Conservation (phyloP, 495 filamentous ascomycete genomes). For the Annulohypoxylon moriforme region DNA sequence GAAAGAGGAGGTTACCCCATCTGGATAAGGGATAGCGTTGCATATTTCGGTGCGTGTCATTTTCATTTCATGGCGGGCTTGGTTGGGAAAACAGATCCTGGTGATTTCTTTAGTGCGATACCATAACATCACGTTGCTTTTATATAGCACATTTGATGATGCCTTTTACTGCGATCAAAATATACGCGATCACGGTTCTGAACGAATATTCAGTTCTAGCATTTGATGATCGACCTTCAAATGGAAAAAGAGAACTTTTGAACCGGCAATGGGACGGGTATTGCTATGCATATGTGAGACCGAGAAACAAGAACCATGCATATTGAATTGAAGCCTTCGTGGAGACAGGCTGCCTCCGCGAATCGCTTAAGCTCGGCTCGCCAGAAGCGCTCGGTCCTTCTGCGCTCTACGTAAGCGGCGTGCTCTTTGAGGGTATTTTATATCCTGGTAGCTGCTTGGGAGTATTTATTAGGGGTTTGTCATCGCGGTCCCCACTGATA, state of each 20-base stretch:
- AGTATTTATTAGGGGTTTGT: background rate
- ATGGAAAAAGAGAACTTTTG: background rate
- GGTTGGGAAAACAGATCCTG: constrained; percentile 19
- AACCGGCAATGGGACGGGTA: background rate
- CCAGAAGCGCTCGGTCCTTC: background rate
- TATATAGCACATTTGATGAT: constrained; percentile 5
- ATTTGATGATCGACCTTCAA: background rate
- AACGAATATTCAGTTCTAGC: background rate
- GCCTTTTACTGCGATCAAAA: background rate
- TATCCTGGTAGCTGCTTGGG: background rate
- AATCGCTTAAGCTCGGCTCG: background rate
- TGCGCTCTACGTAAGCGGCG: background rate
- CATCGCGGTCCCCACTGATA: constrained; percentile 1
- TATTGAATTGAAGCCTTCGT: background rate
- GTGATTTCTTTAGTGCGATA: constrained; percentile 25
- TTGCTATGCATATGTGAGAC: background rate
- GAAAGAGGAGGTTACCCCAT: constrained; percentile 11
- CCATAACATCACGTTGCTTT: constrained; percentile 1
- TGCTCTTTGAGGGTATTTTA: background rate
- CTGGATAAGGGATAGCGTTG: constrained; percentile 12
- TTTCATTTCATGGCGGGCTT: constrained; percentile 16
- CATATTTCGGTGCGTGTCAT: constrained; percentile 24
- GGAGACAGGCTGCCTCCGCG: background rate
- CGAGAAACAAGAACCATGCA: background rate
- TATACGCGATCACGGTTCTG: background rate